These are phyloP conservation scores for Echinosophora koreensis DNA, from an alignment of 306 rosid species.

Conservation along the genomic window DNA sequence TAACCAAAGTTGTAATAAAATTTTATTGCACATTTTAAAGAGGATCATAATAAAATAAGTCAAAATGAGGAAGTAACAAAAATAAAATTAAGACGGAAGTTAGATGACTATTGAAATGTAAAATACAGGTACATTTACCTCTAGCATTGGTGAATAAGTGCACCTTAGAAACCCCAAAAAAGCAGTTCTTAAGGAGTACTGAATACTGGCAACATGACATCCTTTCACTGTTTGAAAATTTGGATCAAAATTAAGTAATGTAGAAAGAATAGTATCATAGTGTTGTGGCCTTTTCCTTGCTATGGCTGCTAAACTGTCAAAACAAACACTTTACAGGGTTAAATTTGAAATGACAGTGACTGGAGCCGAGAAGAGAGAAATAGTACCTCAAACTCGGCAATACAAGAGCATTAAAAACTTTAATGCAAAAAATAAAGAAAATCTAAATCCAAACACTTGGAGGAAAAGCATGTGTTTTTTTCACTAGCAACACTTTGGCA, in stretches of 20 bases:
- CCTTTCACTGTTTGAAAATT: slow-evolving; percentile 73
- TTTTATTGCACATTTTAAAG: background rate
- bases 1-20: slow-evolving; percentile 9
- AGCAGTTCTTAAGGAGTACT: slow-evolving; percentile 86
- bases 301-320: slow-evolving; percentile 86
- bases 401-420: slow-evolving; percentile 37
- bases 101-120: slow-evolving; percentile 20
- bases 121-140: slow-evolving; percentile 60
- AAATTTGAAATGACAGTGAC: slow-evolving; percentile 37
- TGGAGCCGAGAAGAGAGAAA: background rate
- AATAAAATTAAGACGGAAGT: slow-evolving; percentile 13
- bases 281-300: slow-evolving; percentile 88
- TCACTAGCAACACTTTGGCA: slow-evolving; percentile 20
- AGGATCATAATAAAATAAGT: slow-evolving; percentile 9
- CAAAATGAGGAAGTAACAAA: slow-evolving; percentile 1
- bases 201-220: slow-evolving; percentile 83
- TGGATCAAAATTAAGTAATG: slow-evolving; percentile 82
- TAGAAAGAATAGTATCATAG: slow-evolving; percentile 69
- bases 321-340: slow-evolving; percentile 44
- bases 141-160: slow-evolving; percentile 75
- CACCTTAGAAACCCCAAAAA: slow-evolving; percentile 94
- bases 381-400: slow-evolving; percentile 36
- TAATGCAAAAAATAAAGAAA: slow-evolving; percentile 24
- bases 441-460: slow-evolving; percentile 20
- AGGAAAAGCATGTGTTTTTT: background rate